Base-by-base conservation (phyloP, 2,329 filamentous ascomycete genomes). In the Chaetomium strumarium region DNA sequence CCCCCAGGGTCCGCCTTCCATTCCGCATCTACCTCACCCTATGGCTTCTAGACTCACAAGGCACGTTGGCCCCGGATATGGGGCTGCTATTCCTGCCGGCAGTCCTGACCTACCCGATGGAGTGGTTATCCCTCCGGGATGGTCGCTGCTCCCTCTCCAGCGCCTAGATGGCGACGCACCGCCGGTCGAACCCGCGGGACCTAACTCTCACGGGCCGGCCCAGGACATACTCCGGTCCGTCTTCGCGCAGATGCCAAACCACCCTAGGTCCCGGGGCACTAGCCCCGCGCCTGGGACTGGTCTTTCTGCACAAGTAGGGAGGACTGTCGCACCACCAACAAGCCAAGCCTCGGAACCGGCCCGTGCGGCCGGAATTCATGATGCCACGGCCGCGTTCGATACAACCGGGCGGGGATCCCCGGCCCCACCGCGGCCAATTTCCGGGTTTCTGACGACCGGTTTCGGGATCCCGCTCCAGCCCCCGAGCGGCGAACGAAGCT, bases 81-180 rank as follows among this genome's bases (percentile, higher is more conserved):
- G 75, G 10, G 66, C 73, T 13, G 70, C 77, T 1, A 83, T 85
- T 47, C 79, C 80, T 5, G 71, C 81, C 3, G 81, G 81, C 16
- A 83, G 80, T 59, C 66, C 78, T 17, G 80, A 84, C 8, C 71
- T 86, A 9, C 83, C 83, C 0, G 76, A 81, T 49, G 83, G 83
- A 6, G 73, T 86, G n/a, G 74, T 77, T 5, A 75, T 86, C 17
- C 83, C 83, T 2, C 73, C 77, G 29, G 83, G 83, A 5, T 86
- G 83, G 83, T 79, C 80, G 19, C 67, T 86, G 37, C 68, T 85
- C 42, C 83, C 83, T 20, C 70, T 86, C 2, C 77, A 84, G 57
- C 74, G 79, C 20, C 59, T 80, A 9, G 75, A 79, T 46, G 71
- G 68, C 17, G 56, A 42, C 17, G 34, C 46, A 16, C 49, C 47